Percentiles rank a stretch among this genome's conserved stretches.
Conservation (phyloP, 148 eudicot genomes). For the Vaccinium darrowii region DNA sequence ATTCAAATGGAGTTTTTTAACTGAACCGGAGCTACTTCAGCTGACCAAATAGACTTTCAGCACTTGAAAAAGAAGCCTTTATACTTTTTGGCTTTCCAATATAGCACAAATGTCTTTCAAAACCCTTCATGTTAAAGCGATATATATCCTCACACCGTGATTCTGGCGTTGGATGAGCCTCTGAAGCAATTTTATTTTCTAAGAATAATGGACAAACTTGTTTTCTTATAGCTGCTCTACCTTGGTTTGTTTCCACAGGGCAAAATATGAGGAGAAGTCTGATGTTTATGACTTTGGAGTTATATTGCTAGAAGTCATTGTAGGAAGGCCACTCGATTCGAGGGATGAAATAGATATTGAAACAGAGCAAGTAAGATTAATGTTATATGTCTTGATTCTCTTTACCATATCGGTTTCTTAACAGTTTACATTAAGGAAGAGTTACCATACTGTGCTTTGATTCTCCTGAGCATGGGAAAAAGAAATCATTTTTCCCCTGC, state of each 20-base stretch:
- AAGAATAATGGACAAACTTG: not conserved
- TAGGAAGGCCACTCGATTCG: constrained; percentile 55
- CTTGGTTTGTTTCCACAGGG: constrained; percentile 32
- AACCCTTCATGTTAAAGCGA: not conserved
- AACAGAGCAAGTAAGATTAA: constrained; percentile 52
- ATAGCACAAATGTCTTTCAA: not conserved
- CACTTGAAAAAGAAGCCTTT: not conserved
- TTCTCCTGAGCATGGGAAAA: not conserved
- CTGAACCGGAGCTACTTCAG: not conserved
- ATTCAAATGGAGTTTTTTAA: not conserved
- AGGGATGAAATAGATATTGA: constrained; percentile 46
- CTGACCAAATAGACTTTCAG: not conserved
- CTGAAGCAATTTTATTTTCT: not conserved
- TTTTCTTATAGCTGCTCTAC: not conserved
- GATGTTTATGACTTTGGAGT: constrained; percentile 84
- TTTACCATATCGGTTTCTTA: not conserved
- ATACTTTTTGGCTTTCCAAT: not conserved
- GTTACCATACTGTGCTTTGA: not conserved
- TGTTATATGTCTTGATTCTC: not conserved
- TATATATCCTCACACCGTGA: not conserved
- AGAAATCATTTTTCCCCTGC: not conserved
- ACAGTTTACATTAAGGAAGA: not conserved
- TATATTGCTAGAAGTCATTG: constrained; percentile 66
- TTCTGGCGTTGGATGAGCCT: not conserved
- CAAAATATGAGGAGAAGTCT: constrained; percentile 55